A percentile compares a stretch with the other conserved stretches of the same genome.
Conservation (phyloP, 2,329 filamentous ascomycete species). For the Fusarium buharicum region DNA sequence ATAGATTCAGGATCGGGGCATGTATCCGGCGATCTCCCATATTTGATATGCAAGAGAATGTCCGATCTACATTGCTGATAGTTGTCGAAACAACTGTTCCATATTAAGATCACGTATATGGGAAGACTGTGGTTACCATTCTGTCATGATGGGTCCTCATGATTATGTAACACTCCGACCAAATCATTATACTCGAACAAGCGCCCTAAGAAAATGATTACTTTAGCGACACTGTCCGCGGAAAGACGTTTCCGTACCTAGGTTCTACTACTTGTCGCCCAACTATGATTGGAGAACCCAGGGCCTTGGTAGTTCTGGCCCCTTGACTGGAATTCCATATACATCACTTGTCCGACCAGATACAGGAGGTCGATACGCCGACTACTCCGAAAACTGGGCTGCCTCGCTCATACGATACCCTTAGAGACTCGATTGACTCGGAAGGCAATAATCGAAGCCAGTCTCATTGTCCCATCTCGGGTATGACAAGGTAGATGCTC, state of each 20-base stretch:
- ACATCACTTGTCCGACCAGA: constrained; percentile 11
- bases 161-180: not conserved
- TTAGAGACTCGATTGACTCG: constrained; percentile 11
- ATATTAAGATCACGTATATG: not conserved
- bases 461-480: constrained; percentile 2
- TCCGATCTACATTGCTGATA: not conserved
- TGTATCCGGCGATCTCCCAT: not conserved
- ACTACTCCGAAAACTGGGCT: not conserved
- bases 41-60: not conserved
- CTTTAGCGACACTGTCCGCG: not conserved
- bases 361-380: not conserved
- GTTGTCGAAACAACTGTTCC: not conserved
- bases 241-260: constrained; percentile 1
- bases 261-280: not conserved
- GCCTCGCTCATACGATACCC: not conserved
- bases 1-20: not conserved
- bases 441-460: constrained; percentile 14
- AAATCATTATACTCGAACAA: not conserved
- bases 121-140: not conserved
- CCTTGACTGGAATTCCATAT: constrained; percentile 24
- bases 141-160: not conserved
- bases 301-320: constrained; percentile 28
- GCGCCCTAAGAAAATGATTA: not conserved
- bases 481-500: not conserved
- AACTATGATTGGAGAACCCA: not conserved